Conservation (phyloP, 2,329 filamentous ascomycete species). For the Ambrosiella xylebori region DNA sequence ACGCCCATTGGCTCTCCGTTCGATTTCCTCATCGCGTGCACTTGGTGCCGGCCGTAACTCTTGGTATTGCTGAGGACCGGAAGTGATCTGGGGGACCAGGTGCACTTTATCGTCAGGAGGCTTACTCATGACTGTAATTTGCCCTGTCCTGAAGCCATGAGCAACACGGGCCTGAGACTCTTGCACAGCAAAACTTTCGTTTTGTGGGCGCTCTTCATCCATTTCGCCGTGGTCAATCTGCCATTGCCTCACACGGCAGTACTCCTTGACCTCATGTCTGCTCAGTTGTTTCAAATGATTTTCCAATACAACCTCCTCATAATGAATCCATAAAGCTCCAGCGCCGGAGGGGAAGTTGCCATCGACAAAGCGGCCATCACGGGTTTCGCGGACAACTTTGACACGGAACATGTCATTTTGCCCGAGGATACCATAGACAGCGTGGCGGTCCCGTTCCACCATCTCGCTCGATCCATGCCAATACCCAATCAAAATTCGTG, state of each 20-base stretch:
- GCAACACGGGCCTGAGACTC: slow-evolving; percentile 32
- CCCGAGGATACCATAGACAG: slow-evolving; percentile 44
- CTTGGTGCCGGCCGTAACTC: slow-evolving; percentile 10
- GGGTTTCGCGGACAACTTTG: slow-evolving; percentile 42
- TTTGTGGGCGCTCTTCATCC: slow-evolving; percentile 28
- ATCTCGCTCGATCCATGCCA: slow-evolving; percentile 38
- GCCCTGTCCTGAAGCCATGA: slow-evolving; percentile 15
- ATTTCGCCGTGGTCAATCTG: slow-evolving; percentile 38
- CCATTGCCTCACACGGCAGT: slow-evolving; percentile 41
- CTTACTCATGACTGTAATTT: slow-evolving; percentile 16
- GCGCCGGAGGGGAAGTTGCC: slow-evolving; percentile 44
- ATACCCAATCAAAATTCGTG: slow-evolving; percentile 39
- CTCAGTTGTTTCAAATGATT: slow-evolving; percentile 33
- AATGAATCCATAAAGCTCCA: slow-evolving; percentile 44
- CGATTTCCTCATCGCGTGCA: neutral
- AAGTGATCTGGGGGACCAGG: slow-evolving; percentile 9
- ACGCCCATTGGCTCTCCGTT: neutral
- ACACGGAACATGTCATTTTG: slow-evolving; percentile 48
- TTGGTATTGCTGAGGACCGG: slow-evolving; percentile 11
- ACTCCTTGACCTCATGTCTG: slow-evolving; percentile 44
- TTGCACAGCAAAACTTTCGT: slow-evolving; percentile 34
- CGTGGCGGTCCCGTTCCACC: slow-evolving; percentile 35
- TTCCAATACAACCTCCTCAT: slow-evolving; percentile 43
- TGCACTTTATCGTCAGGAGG: slow-evolving; percentile 14
- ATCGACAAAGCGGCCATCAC: slow-evolving; percentile 38